Evolutionary conservation across 164 flowering plant species (phyloP).

Genomic region (Euptelea pleiosperma): DNA sequence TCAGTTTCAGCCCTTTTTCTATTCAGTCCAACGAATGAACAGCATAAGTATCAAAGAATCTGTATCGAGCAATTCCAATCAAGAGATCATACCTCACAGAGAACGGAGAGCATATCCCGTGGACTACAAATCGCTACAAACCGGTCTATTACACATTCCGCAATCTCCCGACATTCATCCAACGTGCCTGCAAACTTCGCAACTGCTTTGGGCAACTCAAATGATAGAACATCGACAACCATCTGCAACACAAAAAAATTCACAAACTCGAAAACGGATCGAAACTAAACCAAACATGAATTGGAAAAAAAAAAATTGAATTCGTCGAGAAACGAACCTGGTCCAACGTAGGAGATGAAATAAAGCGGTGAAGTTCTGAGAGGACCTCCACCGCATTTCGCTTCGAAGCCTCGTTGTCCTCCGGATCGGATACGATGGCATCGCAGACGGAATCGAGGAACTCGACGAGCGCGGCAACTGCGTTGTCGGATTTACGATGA

Average conservation of each 20-base stretch:
- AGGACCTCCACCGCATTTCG: slow-evolving; percentile 37
- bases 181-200: slow-evolving; percentile 55
- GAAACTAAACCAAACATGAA: not conserved
- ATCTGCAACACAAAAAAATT: slow-evolving; percentile 28
- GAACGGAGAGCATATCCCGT: slow-evolving; percentile 70
- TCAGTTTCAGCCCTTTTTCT: too few species aligned
- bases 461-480: slow-evolving; percentile 33
- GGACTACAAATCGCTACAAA: slow-evolving; percentile 53
- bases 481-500: slow-evolving; percentile 18
- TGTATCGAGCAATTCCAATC: not conserved
- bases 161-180: slow-evolving; percentile 36
- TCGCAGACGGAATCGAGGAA: slow-evolving; percentile 39
- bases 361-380: slow-evolving; percentile 29
- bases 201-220: slow-evolving; percentile 64
- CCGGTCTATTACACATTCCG: slow-evolving; percentile 33
- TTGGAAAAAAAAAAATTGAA: not conserved
- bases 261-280: not conserved
- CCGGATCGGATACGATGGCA: slow-evolving; percentile 22
- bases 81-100: slow-evolving; percentile 54
- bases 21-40: not conserved
- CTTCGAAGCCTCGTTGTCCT: slow-evolving; percentile 22
- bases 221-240: slow-evolving; percentile 55
- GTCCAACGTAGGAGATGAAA: slow-evolving; percentile 37
- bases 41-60: not conserved
- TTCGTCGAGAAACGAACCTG: slow-evolving; percentile 37